Percentiles rank a stretch among this genome's conserved stretches.
Evolutionary conservation across 306 rosid species (phyloP).

Genomic region (Cucumis hystrix): DNA sequence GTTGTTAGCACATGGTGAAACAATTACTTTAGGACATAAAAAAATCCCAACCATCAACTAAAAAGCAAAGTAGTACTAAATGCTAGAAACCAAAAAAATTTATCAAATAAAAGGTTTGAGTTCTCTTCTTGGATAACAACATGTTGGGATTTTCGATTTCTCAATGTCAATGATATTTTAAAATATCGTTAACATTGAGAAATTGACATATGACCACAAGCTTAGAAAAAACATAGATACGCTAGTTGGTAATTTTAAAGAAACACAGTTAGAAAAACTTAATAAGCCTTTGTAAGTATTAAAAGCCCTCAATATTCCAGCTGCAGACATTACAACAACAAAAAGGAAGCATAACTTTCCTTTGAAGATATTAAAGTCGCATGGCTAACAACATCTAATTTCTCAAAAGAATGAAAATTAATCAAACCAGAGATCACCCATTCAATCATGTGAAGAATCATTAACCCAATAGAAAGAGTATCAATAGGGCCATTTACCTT

Average conservation of each 20-base stretch:
- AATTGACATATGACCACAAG: not conserved
- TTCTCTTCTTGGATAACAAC: not conserved
- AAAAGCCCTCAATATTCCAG: no score
- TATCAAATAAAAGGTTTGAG: not conserved
- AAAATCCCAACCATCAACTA: not conserved
- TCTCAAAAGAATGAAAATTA: slow-evolving; percentile 29
- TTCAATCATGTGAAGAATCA: slow-evolving; percentile 66
- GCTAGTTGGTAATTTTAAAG: not conserved
- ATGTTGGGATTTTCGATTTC: no score
- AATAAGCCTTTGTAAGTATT: not conserved
- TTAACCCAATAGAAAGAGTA: slow-evolving; percentile 39
- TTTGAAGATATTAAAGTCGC: slow-evolving; percentile 23
- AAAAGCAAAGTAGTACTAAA: not conserved
- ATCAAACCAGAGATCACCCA: slow-evolving; percentile 55
- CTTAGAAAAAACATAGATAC: not conserved
- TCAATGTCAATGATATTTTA: no score
- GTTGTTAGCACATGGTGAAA: no score
- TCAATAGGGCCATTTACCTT: slow-evolving; percentile 38
- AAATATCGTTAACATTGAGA: not conserved
- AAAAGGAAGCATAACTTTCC: no score
- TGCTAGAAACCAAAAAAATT: not conserved
- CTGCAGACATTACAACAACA: no score
- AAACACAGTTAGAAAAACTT: not conserved
- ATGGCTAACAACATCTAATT: slow-evolving; percentile 15
- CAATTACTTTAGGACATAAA: slow-evolving; percentile 6